Conservation (phyloP, 805 yeast species). For the Nakazawaea pomicola region DNA sequence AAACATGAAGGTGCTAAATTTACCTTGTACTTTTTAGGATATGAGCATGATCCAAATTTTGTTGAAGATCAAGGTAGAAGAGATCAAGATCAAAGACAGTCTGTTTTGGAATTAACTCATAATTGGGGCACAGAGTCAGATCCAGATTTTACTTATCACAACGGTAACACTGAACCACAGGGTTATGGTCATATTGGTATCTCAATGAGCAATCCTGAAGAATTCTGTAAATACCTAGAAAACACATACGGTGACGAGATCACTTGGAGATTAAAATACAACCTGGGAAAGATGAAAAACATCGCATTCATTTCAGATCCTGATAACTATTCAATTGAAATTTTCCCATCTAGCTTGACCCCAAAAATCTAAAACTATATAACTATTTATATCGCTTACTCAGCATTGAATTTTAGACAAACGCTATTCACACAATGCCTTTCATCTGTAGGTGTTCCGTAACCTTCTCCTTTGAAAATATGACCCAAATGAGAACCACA, state of each 20-base stretch:
- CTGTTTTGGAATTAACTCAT: constrained; percentile 84
- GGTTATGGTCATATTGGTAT: constrained; percentile 90
- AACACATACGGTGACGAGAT: constrained; percentile 39
- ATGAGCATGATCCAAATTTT: constrained; percentile 40
- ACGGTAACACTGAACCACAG: constrained; percentile 71
- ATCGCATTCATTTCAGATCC: constrained; percentile 83
- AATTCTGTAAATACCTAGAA: constrained; percentile 46
- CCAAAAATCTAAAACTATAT: not conserved
- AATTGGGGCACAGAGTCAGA: constrained; percentile 95
- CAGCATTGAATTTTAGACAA: constrained; percentile 54
- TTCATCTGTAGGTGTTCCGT: constrained; percentile 75
- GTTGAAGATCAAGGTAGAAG: constrained; percentile 34
- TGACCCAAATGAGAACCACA: constrained; percentile 98
- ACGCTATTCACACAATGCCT: constrained; percentile 94
- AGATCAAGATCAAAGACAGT: constrained; percentile 45
- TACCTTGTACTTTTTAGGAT: constrained; percentile 82
- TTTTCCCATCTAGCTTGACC: constrained; percentile 36
- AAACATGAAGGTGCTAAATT: constrained; percentile 70
- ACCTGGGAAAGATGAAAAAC: constrained; percentile 49
- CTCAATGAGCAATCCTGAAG: constrained; percentile 57
- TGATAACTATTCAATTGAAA: constrained; percentile 83
- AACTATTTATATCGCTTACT: not conserved
- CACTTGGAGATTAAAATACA: constrained; percentile 54
- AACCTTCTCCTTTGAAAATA: constrained; percentile 92
- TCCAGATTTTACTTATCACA: constrained; percentile 69